Percentiles rank a stretch among this genome's conserved stretches.
phyloP scores from a whole-genome alignment of 148 eudicot species.

The Rhododendron molle region DNA sequence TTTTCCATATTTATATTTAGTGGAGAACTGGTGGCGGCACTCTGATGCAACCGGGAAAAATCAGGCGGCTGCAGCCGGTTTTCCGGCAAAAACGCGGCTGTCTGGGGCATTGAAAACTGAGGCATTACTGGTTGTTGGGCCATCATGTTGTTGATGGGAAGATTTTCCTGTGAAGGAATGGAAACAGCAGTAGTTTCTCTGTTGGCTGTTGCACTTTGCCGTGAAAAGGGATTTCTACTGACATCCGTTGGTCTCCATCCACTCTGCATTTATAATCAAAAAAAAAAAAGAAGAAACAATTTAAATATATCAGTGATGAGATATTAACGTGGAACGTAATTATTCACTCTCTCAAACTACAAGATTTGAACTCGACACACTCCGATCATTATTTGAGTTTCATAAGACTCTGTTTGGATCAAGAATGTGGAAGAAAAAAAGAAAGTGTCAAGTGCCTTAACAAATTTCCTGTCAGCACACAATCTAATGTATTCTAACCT shows the following conservation, averaged over 20 bases:
- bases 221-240: constrained; percentile 68
- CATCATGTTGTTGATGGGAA: constrained; percentile 1
- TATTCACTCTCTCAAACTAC: neutral
- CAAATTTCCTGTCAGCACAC: neutral
- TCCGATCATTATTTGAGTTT: neutral
- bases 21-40: neutral
- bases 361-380: neutral
- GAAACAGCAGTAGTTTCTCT: constrained; percentile 13
- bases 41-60: neutral
- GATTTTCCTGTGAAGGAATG: constrained; percentile 21
- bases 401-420: neutral
- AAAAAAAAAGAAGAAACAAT: constrained; percentile 6
- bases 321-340: neutral
- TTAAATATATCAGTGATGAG: neutral
- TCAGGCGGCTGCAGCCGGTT: neutral
- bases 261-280: constrained; percentile 42
- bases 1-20: neutral
- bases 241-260: constrained; percentile 45
- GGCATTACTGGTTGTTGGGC: constrained; percentile 10
- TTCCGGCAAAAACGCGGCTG: constrained; percentile 8
- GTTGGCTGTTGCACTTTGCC: constrained; percentile 20
- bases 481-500: neutral
- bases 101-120: constrained; percentile 16
- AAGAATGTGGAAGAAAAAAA: neutral
- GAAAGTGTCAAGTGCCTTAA: neutral